These are phyloP conservation scores for Microstegium vimineum DNA, from an alignment of 176 grass and related monocot genomes.

Conservation along the genomic window DNA sequence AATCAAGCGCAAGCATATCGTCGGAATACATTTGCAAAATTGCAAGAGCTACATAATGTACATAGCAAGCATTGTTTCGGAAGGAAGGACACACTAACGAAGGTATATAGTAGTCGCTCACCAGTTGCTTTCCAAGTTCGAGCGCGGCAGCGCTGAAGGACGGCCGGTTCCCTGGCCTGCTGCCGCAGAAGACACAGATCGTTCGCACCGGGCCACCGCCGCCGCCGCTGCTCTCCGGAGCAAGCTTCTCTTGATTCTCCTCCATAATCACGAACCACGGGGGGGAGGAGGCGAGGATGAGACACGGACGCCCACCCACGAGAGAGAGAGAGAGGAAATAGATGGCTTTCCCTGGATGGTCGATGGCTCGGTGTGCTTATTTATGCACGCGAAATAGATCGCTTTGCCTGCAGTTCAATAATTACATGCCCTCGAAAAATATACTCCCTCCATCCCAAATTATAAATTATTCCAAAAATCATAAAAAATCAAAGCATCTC, in stretches of 20 bases:
- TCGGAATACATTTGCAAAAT: background rate
- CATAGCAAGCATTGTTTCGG: background rate
- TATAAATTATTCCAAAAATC: no score
- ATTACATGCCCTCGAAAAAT: background rate
- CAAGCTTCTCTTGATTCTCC: conserved; percentile 17
- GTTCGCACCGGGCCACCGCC: conserved; percentile 34
- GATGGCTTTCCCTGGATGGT: background rate
- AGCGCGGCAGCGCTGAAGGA: conserved; percentile 79
- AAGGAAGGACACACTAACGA: background rate
- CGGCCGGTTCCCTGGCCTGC: conserved; percentile 58
- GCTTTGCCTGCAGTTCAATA: background rate
- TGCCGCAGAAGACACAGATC: conserved; percentile 93
- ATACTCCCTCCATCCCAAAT: no score
- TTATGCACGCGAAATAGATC: conserved; percentile 10
- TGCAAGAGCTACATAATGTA: no score
- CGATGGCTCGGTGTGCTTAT: conserved; percentile 6
- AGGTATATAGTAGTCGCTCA: conserved; percentile 14
- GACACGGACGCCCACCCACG: background rate
- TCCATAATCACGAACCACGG: conserved; percentile 37
- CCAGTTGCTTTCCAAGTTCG: conserved; percentile 75
- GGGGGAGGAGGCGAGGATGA: background rate
- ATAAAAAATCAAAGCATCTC: no score
- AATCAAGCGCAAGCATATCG: background rate
- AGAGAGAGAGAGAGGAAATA: background rate
- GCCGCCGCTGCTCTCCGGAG: conserved; percentile 1